Evolutionary conservation across 2,329 filamentous ascomycete genomes (phyloP), one percentile per base, ranked within the genome.

Genomic region (Ascocoryne sarcoides): DNA sequence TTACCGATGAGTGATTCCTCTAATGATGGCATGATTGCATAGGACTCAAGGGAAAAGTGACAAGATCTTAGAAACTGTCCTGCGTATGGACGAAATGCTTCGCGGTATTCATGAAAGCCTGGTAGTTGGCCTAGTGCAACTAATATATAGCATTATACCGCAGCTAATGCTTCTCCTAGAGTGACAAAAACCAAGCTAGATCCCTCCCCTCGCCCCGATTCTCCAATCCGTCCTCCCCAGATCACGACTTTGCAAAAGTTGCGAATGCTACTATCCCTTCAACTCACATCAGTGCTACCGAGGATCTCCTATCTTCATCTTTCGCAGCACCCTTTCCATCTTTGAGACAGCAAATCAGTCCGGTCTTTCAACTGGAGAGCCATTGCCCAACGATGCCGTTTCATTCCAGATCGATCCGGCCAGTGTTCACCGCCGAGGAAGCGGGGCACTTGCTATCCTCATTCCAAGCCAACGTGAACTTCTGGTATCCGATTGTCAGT

Each of bases 401-500:
- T 2, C 57, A 58, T 2, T 42, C 58, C 0, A 58, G 58, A 3
- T 58, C 60, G 7, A 61, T 66, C 43, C 61, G 63, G 16, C 70
- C 68, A 0, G 68, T 66, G 29, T 59, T 67, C 4, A 61, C 61
- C 1, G 48, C 60, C 0, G 56, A 62, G 1, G 69, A 72, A 5
- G 53, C 71, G 2, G 60, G 64, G 12, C 51, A 52, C 0, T 63
- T 69, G 4, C 50, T 72, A 0, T 53, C 60, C 1, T 62, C 65
- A 0, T 74, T 74, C 33, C 61, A 69, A 44, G 53, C 56, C 2
- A 65, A 62, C 23, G 58, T 72, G 31, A 74, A 73, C 51, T 72
- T 71, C 35, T 73, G 68, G 67, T 73, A 73, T 40, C 70, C 69
- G 0, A 70, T 67, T 4, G 63, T 70, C 57, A 67, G 68, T 0